phyloP scores from a whole-genome alignment of 495 filamentous ascomycete species.

The Pyronema domesticum region DNA sequence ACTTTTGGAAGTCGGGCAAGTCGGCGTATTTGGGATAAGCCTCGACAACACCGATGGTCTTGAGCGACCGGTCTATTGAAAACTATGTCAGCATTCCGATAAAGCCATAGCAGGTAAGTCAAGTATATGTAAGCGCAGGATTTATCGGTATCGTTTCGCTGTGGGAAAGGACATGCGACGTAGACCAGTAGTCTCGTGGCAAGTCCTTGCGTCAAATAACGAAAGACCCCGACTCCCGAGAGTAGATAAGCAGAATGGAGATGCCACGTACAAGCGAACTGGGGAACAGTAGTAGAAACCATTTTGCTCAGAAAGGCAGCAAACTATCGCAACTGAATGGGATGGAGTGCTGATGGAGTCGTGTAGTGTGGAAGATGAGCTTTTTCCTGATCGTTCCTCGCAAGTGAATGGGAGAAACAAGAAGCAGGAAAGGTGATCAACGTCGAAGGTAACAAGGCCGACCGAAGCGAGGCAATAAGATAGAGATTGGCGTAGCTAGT shows the following conservation, averaged over 20 bases:
- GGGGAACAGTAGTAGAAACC: slow-evolving; percentile 18
- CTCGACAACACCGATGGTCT: slow-evolving; percentile 84
- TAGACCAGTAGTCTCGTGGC: background rate
- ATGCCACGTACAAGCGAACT: slow-evolving; percentile 23
- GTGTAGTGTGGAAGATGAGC: background rate
- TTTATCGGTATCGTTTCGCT: background rate
- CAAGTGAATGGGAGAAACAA: slow-evolving; percentile 24
- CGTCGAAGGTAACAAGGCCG: background rate
- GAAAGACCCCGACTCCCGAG: background rate
- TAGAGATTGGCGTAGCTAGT: background rate
- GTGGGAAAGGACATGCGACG: too few relatives aligned
- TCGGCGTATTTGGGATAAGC: slow-evolving; percentile 72
- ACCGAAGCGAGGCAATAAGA: background rate
- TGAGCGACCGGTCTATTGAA: slow-evolving; percentile 60
- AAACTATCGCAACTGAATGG: background rate
- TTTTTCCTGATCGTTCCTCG: slow-evolving; percentile 13
- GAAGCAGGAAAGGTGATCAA: background rate
- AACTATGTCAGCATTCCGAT: background rate
- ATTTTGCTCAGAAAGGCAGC: slow-evolving; percentile 3
- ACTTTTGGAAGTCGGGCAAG: slow-evolving; percentile 64
- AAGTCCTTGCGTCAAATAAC: slow-evolving; percentile 4
- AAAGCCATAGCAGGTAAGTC: too few relatives aligned
- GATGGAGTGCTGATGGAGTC: background rate
- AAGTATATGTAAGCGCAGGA: slow-evolving; percentile 9
- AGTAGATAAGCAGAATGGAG: background rate